Evolutionary conservation across 2,329 filamentous ascomycete genomes (phyloP), one percentile per base, ranked within the genome.

Genomic region (Bipolaris sorokiniana): DNA sequence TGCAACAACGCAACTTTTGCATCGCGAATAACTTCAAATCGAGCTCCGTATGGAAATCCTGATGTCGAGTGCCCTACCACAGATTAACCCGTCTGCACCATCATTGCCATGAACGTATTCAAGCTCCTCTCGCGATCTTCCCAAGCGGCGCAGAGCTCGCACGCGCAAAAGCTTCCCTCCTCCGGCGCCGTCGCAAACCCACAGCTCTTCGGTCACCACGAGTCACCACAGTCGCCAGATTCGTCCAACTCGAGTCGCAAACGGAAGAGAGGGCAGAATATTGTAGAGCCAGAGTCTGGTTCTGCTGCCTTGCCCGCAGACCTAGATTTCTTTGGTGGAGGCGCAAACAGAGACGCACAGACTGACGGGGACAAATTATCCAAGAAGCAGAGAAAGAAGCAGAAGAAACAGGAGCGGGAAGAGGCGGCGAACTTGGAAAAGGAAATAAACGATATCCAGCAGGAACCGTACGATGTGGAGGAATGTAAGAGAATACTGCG

Each of bases 401-500:
- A 54, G 48, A 58, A 55, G 31, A 57, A 55, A 20, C 23, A 55
- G 28, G 59, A 58, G 20, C 33, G 20, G 16, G 53, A 60, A 53
- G 48, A 54, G 22, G 54, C 47, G n/a, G 51, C 40, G 1, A 50
- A 22, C 2, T 20, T 52, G 18, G 51, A 63, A 15, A 42, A 58
- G 5, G 54, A 38, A 1, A 36, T 46, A 36, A 58, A 58, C 1
- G 20, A 26, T 2, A 5, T 44, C 10, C 47, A 54, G 5, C 51
- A 51, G 59, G 64, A 67, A 22, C 45, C 51, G 0, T 82, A 92
- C 65, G 85, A 86, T 66, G 84, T 90, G 67, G 88, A 89, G 54
- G 86, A 93, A 72, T 88, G 90, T 66, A 88, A 89, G 66, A 86
- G 88, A 58, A 81, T 94, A 10, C 78, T 97, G 59, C 88, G 88